These are phyloP conservation scores for Colletotrichum liaoningense DNA, from an alignment of 2,329 filamentous ascomycete genomes.

Conservation along the genomic window DNA sequence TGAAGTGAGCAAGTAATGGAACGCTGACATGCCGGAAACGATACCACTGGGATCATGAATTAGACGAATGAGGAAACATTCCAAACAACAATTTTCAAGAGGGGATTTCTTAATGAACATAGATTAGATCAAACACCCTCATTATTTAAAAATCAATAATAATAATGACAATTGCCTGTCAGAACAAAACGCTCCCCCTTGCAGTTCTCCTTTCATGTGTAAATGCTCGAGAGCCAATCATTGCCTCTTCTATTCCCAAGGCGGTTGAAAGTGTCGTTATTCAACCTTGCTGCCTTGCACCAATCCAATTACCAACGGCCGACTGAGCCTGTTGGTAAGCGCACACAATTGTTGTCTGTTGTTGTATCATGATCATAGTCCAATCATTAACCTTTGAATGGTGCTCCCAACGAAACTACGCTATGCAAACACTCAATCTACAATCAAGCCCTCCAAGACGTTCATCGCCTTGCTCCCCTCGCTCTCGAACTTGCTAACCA, in stretches of 20 bases:
- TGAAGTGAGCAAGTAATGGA: neutral
- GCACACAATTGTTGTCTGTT: neutral
- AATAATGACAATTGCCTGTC: conserved; percentile 29
- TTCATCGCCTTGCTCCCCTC: conserved; percentile 84
- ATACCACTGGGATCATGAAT: conserved; percentile 23
- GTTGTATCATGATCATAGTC: conserved; percentile 22
- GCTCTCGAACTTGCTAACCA: conserved; percentile 85
- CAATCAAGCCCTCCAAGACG: conserved; percentile 78
- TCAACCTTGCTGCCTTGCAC: neutral
- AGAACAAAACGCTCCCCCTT: neutral
- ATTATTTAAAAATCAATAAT: conserved; percentile 22
- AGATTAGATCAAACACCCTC: conserved; percentile 29
- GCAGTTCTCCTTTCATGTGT: neutral
- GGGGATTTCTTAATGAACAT: conserved; percentile 28
- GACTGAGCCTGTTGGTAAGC: neutral
- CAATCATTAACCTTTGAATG: conserved; percentile 17
- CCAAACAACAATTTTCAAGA: neutral
- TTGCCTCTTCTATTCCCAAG: neutral
- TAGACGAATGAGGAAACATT: conserved; percentile 11
- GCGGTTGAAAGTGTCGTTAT: neutral
- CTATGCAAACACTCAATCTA: conserved; percentile 50
- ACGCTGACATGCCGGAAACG: conserved; percentile 16
- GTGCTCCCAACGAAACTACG: conserved; percentile 17
- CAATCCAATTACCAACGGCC: neutral
- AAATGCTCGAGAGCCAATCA: neutral